A percentile compares a stretch with the other conserved stretches of the same genome.
Evolutionary conservation across 176 grass and related monocot genomes (phyloP).

Genomic region (Carex parvula): DNA sequence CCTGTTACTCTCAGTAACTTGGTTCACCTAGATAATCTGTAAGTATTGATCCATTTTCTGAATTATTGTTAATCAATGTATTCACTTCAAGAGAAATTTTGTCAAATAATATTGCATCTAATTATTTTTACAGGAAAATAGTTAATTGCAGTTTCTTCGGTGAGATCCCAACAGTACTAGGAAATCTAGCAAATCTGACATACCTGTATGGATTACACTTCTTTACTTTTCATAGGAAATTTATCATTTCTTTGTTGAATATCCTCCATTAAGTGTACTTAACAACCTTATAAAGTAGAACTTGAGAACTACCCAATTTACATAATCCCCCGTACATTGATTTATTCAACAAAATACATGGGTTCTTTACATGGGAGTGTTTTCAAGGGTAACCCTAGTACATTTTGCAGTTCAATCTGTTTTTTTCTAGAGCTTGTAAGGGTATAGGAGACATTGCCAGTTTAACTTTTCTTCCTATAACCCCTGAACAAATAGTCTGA

Average conservation of each 20-base stretch:
- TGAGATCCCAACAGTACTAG: slow-evolving; percentile 56
- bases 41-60: slow-evolving; percentile 31
- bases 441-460: not conserved
- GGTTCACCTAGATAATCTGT: slow-evolving; percentile 41
- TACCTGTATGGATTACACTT: slow-evolving; percentile 48
- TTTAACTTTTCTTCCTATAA: not conserved
- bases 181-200: slow-evolving; percentile 41
- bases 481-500: not conserved
- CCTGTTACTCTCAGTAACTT: slow-evolving; percentile 53
- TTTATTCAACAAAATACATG: not conserved
- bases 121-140: slow-evolving; percentile 37
- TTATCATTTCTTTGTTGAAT: slow-evolving; percentile 4
- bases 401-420: too few species aligned
- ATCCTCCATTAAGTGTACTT: not conserved
- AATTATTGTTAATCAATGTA: not conserved
- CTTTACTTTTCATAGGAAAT: not conserved
- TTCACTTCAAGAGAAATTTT: slow-evolving; percentile 21
- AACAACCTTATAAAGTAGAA: not conserved
- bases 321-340: not conserved
- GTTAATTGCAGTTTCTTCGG: slow-evolving; percentile 58
- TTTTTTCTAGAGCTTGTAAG: not conserved
- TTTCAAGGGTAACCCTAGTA: too few species aligned
- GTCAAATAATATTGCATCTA: slow-evolving; percentile 18
- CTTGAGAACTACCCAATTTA: not conserved
- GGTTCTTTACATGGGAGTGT: not conserved